Evolutionary conservation across 1,284 basidiomycete species (phyloP).

Genomic region (Laetiporus sulphureus): DNA sequence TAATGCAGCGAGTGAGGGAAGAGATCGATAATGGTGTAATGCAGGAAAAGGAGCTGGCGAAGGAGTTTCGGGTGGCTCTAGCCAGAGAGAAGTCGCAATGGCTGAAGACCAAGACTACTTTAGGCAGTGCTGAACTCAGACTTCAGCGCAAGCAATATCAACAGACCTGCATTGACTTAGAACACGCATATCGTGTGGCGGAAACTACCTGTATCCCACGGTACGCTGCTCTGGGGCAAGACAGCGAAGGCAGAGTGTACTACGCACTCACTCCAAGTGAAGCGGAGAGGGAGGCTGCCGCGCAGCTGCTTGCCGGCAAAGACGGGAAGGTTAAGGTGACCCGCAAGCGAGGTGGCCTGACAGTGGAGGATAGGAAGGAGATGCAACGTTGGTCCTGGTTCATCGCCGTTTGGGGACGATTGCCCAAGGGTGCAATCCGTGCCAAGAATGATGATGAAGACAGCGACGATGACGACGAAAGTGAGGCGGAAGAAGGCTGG

Average conservation of each 20-base stretch:
- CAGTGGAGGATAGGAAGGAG: conserved; percentile 37
- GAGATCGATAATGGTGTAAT: conserved; percentile 50
- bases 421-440: conserved; percentile 31
- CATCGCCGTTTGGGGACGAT: conserved; percentile 61
- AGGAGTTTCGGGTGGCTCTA: conserved; percentile 41
- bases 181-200: conserved; percentile 25
- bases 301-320: conserved; percentile 24
- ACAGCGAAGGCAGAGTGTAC: conserved; percentile 32
- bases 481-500: conserved; percentile 53
- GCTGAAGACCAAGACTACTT: conserved; percentile 26
- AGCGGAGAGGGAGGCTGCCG: conserved; percentile 26
- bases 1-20: conserved; percentile 41
- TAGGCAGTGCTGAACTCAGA: conserved; percentile 21
- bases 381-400: conserved; percentile 66
- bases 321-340: conserved; percentile 22
- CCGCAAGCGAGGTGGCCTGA: conserved; percentile 32
- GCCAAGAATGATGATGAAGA: conserved; percentile 16
- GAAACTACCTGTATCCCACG: conserved; percentile 22
- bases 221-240: conserved; percentile 29
- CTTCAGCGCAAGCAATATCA: conserved; percentile 29
- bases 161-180: conserved; percentile 22
- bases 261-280: conserved; percentile 27
- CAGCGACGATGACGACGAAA: conserved; percentile 26
- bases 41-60: conserved; percentile 45
- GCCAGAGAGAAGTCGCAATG: conserved; percentile 40